Evolutionary conservation across 176 grass and related monocot species (phyloP).

Genomic region (Elaeis guineensis): DNA sequence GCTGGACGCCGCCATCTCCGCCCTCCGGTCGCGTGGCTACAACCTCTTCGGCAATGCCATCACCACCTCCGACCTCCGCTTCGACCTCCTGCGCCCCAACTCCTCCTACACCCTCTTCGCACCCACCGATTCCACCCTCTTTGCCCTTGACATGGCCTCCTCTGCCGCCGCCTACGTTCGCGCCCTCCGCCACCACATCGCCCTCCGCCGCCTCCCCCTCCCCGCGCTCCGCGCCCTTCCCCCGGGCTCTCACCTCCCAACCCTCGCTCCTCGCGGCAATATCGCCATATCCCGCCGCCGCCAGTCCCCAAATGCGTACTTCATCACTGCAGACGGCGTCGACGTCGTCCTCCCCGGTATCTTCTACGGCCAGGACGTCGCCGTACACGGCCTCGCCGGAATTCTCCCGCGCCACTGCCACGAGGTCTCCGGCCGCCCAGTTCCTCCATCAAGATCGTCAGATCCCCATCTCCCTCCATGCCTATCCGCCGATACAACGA

Average conservation of each 20-base stretch:
- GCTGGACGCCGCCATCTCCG: constrained; percentile 15
- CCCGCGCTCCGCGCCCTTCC: constrained; percentile 6
- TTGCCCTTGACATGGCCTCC: constrained; percentile 20
- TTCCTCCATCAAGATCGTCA: not conserved
- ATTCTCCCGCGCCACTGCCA: constrained; percentile 1
- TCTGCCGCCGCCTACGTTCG: constrained; percentile 17
- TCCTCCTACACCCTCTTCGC: constrained; percentile 23
- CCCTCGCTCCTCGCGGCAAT: constrained; percentile 5
- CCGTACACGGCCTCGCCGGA: constrained; percentile 21
- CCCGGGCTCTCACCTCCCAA: constrained; percentile 5
- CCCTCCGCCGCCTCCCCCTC: constrained; percentile 9
- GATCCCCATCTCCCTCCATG: too few species aligned
- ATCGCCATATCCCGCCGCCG: constrained; percentile 1
- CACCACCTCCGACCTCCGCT: constrained; percentile 20
- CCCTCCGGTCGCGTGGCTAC: constrained; percentile 24
- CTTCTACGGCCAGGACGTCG: constrained; percentile 6
- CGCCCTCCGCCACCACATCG: constrained; percentile 15
- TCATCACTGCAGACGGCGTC: constrained; percentile 19
- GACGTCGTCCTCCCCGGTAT: constrained; percentile 12
- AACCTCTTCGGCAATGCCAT: constrained; percentile 27
- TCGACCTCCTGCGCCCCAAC: constrained; percentile 11
- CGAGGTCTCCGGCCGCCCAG: not conserved
- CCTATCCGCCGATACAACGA: too few species aligned
- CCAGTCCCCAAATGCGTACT: not conserved
- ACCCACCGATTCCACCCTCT: constrained; percentile 25